Percentiles rank a stretch among this genome's conserved stretches.
These are phyloP conservation scores for Pleurotus platypus DNA, from an alignment of 768 basidiomycete genomes.

Conservation along the genomic window DNA sequence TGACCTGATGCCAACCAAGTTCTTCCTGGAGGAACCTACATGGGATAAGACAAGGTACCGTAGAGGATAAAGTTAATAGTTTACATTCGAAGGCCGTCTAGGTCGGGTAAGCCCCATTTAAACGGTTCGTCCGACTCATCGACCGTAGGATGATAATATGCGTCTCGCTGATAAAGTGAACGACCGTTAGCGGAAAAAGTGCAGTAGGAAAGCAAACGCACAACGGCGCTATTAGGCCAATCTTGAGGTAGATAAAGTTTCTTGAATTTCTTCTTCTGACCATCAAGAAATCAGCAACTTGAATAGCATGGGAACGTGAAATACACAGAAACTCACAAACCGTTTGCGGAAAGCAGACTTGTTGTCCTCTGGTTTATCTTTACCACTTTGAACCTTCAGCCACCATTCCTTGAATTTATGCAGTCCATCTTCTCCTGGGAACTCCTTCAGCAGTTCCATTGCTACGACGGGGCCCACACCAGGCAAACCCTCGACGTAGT, in stretches of 20 bases:
- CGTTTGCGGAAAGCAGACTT: constrained; percentile 74
- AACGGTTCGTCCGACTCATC: constrained; percentile 92
- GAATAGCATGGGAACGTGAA: constrained; percentile 9
- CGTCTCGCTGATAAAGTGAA: constrained; percentile 61
- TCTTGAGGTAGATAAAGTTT: constrained; percentile 73
- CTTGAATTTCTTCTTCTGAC: constrained; percentile 87
- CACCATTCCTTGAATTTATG: constrained; percentile 93
- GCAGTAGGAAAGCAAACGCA: constrained; percentile 32
- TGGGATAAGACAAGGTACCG: constrained; percentile 8
- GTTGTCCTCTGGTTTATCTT: constrained; percentile 73
- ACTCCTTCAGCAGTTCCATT: constrained; percentile 93
- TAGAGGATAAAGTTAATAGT: constrained; percentile 17
- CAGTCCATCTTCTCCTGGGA: constrained; percentile 81
- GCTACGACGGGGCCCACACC: constrained; percentile 95
- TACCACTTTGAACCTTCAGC: constrained; percentile 86
- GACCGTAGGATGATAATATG: constrained; percentile 88
- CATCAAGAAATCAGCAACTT: neutral
- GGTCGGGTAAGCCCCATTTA: constrained; percentile 96
- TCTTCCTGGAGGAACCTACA: constrained; percentile 71
- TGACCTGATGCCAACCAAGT: constrained; percentile 74
- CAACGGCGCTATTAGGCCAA: constrained; percentile 94
- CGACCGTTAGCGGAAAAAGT: neutral
- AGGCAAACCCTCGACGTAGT: constrained; percentile 90
- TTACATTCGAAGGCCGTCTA: constrained; percentile 85
- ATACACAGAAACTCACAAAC: constrained; percentile 57